Evolutionary conservation across 129 eudicot genomes (phyloP).

Genomic region (Centrapalus pauciflorus): DNA sequence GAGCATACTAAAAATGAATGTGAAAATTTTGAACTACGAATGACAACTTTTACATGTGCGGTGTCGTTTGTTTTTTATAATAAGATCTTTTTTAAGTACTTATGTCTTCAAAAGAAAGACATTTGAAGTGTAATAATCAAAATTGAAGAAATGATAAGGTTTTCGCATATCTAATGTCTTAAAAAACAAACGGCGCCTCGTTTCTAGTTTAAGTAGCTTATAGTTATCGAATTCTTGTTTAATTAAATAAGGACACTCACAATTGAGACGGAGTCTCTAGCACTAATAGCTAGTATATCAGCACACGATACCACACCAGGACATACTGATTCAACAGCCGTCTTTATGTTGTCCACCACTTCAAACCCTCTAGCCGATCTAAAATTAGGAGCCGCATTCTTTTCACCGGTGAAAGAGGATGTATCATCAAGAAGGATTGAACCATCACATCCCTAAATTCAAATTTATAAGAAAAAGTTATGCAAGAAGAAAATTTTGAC

Average conservation of each 20-base stretch:
- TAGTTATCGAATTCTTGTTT: neutral
- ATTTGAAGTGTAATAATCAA: too few species aligned
- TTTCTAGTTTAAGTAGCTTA: neutral
- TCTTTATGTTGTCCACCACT: conserved; percentile 70
- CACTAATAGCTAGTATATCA: conserved; percentile 68
- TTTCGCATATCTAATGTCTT: too few species aligned
- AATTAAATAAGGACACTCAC: conserved; percentile 31
- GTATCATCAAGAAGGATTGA: conserved; percentile 86
- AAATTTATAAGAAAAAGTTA: neutral
- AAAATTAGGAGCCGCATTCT: conserved; percentile 63
- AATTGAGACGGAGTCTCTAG: conserved; percentile 65
- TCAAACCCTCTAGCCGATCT: conserved; percentile 77
- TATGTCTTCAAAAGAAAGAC: too few species aligned
- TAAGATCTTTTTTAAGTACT: too few species aligned
- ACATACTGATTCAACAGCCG: conserved; percentile 72
- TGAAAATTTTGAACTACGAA: too few species aligned
- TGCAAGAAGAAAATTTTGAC: neutral
- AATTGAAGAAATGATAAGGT: too few species aligned
- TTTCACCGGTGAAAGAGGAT: conserved; percentile 71
- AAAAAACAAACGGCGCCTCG: too few species aligned
- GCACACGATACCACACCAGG: conserved; percentile 95
- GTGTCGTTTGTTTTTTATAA: too few species aligned
- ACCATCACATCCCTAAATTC: conserved; percentile 79
- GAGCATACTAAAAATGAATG: too few species aligned
- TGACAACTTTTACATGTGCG: too few species aligned